These are phyloP conservation scores for Umbelopsis sp. DNA, from an alignment of 192 early-diverging fungal genomes.

Conservation along the genomic window DNA sequence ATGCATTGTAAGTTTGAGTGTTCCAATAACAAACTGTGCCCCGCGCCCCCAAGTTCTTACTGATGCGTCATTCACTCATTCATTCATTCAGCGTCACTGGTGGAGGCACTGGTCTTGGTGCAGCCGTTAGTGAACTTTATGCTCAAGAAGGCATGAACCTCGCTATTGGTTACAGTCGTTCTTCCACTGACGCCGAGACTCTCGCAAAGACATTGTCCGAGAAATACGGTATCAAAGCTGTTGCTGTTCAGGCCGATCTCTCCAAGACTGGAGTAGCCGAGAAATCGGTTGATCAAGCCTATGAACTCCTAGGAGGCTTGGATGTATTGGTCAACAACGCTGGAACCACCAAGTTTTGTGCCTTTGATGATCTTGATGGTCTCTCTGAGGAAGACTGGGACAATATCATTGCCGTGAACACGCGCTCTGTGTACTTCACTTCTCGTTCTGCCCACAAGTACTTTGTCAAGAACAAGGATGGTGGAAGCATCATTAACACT, in stretches of 20 bases:
- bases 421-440: constrained; percentile 19
- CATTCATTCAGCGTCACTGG: constrained; percentile 18
- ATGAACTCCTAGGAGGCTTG: not conserved
- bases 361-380: constrained; percentile 12
- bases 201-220: not conserved
- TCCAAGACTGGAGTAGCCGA: constrained; percentile 12
- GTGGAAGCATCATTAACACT: constrained; percentile 20
- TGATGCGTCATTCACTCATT: not conserved
- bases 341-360: constrained; percentile 19
- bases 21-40: no score
- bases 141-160: constrained; percentile 27
- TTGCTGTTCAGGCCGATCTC: constrained; percentile 14
- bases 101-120: constrained; percentile 22
- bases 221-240: constrained; percentile 1
- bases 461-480: constrained; percentile 20
- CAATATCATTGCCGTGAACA: constrained; percentile 10
- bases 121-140: constrained; percentile 1
- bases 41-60: not conserved
- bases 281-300: constrained; percentile 25
- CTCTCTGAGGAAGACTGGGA: constrained; percentile 22
- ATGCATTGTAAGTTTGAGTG: constrained; percentile 3
- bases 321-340: constrained; percentile 29
- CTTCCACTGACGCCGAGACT: constrained; percentile 12
- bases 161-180: constrained; percentile 19
- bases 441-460: constrained; percentile 17